Percentiles rank a stretch among this genome's conserved stretches.
phyloP scores from a whole-genome alignment of 2,329 filamentous ascomycete species.

The Botrytis deweyae region DNA sequence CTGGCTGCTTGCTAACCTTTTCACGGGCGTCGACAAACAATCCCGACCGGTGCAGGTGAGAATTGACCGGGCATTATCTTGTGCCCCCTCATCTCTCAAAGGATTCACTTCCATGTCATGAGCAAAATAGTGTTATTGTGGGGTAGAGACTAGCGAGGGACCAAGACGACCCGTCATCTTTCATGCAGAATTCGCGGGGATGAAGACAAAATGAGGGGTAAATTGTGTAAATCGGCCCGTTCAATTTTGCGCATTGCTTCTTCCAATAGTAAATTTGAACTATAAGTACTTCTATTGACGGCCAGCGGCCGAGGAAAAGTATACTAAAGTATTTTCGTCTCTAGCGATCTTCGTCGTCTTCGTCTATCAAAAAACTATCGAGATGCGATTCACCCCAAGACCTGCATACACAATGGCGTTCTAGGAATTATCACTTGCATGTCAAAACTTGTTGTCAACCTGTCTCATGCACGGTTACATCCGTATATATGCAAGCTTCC shows the following conservation, averaged over 20 bases:
- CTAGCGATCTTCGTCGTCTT: background rate
- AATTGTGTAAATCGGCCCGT: background rate
- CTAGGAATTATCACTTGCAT: background rate
- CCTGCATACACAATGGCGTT: background rate
- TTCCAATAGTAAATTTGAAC: background rate
- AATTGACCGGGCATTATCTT: background rate
- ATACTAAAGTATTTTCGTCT: background rate
- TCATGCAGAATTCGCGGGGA: slow-evolving; percentile 1
- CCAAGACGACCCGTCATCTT: background rate
- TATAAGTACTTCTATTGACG: background rate
- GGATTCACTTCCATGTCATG: background rate
- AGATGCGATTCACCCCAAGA: background rate
- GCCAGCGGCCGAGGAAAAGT: background rate
- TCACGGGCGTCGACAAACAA: background rate
- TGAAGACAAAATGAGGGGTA: background rate
- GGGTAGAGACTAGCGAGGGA: background rate
- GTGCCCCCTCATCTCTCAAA: background rate
- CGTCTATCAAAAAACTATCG: background rate
- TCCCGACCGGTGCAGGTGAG: background rate
- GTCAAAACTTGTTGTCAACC: background rate
- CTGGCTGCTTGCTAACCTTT: background rate
- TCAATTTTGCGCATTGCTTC: background rate
- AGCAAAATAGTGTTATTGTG: background rate
- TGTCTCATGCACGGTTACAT: slow-evolving; percentile 1
- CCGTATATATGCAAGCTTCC: background rate